Conservation (phyloP, 169 alveolate genomes). For the Plasmodium gonderi region DNA sequence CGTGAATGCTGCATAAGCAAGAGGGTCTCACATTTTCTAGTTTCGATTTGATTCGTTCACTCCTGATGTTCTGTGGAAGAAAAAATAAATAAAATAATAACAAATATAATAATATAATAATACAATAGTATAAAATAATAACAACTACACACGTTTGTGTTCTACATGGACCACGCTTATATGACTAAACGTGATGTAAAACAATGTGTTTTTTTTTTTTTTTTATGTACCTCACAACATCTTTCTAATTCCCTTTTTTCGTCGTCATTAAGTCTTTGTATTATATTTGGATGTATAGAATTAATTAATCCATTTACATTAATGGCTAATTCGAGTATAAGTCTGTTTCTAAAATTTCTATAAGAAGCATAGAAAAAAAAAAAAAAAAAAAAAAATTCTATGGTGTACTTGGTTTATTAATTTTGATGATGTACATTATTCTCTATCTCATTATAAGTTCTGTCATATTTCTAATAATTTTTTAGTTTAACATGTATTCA, state of each 20-base stretch:
- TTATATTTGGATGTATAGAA: constrained; percentile 68
- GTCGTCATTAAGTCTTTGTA: constrained; percentile 66
- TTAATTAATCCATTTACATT: constrained; percentile 61
- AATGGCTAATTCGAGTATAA: constrained; percentile 72
- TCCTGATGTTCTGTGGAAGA: constrained; percentile 49
- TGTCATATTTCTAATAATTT: background rate
- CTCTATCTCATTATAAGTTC: background rate
- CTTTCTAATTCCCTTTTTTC: constrained; percentile 61
- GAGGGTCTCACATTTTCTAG: constrained; percentile 39
- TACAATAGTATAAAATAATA: background rate
- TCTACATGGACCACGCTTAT: background rate
- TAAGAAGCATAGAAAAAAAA: background rate
- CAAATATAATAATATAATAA: background rate
- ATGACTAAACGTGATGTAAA: background rate
- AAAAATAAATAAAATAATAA: background rate
- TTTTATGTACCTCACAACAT: constrained; percentile 56
- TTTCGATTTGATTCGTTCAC: constrained; percentile 56
- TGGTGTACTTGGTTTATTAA: background rate
- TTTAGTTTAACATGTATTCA: constrained; percentile 55
- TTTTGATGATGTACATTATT: background rate
- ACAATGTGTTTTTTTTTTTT: background rate
- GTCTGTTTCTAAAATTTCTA: constrained; percentile 71
- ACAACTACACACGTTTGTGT: background rate
- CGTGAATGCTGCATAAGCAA: background rate
- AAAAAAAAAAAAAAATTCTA: background rate